These are phyloP conservation scores for Lobosporangium transversale DNA, from an alignment of 192 early-diverging fungal genomes.

Conservation along the genomic window DNA sequence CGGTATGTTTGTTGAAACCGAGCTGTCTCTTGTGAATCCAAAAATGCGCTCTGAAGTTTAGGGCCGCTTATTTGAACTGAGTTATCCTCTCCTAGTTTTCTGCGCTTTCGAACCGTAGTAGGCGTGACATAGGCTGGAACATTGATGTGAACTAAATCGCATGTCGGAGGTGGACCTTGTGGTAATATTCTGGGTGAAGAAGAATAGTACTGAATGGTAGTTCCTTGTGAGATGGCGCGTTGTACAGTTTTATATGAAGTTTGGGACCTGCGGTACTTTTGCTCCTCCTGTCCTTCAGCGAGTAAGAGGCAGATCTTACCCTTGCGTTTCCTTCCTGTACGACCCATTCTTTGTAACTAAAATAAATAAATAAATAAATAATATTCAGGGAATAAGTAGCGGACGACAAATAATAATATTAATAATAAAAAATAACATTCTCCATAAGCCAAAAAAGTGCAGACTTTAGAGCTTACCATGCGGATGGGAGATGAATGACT, in stretches of 20 bases:
- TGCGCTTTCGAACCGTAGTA: slow-evolving; percentile 24
- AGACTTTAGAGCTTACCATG: no score
- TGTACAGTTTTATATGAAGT: slow-evolving; percentile 73
- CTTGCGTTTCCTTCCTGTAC: slow-evolving; percentile 81
- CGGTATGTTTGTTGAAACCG: neutral
- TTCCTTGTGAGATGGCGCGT: slow-evolving; percentile 63
- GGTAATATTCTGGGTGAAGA: slow-evolving; percentile 63
- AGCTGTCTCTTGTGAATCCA: neutral
- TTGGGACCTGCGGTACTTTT: slow-evolving; percentile 62
- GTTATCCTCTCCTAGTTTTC: slow-evolving; percentile 27
- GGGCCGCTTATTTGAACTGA: neutral
- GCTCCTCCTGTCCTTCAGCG: slow-evolving; percentile 75
- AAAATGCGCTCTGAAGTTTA: neutral
- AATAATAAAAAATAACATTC: no score
- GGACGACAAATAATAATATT: no score
- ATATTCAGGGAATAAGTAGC: no score
- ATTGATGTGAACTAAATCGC: slow-evolving; percentile 58
- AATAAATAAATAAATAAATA: slow-evolving; percentile 18
- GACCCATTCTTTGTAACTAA: slow-evolving; percentile 75
- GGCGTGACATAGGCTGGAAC: slow-evolving; percentile 58
- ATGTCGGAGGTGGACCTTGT: slow-evolving; percentile 50
- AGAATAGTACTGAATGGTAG: slow-evolving; percentile 59
- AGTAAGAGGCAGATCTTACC: slow-evolving; percentile 73
- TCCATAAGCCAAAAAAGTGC: no score
- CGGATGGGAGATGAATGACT: slow-evolving; percentile 77